phyloP scores from a whole-genome alignment of 2,329 filamentous ascomycete species.

The Bimuria novae-zelandiae region DNA sequence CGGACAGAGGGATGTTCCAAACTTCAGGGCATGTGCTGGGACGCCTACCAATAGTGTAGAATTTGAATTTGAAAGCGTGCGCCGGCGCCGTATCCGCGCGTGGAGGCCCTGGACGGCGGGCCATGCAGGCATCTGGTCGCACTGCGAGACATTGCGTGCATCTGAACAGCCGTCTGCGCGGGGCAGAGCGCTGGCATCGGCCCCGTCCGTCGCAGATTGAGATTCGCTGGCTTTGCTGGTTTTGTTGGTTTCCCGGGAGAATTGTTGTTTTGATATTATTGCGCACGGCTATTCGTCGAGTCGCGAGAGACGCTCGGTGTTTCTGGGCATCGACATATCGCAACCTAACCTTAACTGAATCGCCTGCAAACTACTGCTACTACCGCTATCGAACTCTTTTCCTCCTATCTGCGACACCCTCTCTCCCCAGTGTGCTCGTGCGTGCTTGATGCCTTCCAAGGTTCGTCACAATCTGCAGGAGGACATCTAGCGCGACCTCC shows the following conservation, averaged over 20 bases:
- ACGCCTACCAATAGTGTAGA: not conserved
- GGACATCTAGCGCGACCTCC: constrained; percentile 11
- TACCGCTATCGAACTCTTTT: constrained; percentile 4
- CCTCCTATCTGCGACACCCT: constrained; percentile 3
- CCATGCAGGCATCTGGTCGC: constrained; percentile 12
- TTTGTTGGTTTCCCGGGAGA: constrained; percentile 24
- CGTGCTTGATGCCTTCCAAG: constrained; percentile 22
- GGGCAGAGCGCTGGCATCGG: not conserved
- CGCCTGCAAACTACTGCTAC: constrained; percentile 12
- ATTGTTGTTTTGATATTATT: constrained; percentile 22
- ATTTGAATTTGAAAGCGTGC: constrained; percentile 6
- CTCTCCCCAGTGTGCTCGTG: not conserved
- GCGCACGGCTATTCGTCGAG: constrained; percentile 13
- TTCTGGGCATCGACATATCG: constrained; percentile 13
- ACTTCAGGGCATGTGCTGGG: not conserved
- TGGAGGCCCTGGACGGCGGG: too few species aligned
- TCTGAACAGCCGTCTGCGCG: constrained; percentile 6
- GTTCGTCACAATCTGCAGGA: constrained; percentile 9
- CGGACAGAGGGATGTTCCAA: not conserved
- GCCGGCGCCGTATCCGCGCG: constrained; percentile 4
- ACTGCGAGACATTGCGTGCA: constrained; percentile 10
- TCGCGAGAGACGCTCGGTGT: constrained; percentile 14
- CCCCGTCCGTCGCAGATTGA: not conserved
- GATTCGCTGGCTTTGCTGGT: constrained; percentile 4
- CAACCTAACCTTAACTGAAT: constrained; percentile 7